Conservation (phyloP, 768 basidiomycete genomes). For the Amanita rimosa region DNA sequence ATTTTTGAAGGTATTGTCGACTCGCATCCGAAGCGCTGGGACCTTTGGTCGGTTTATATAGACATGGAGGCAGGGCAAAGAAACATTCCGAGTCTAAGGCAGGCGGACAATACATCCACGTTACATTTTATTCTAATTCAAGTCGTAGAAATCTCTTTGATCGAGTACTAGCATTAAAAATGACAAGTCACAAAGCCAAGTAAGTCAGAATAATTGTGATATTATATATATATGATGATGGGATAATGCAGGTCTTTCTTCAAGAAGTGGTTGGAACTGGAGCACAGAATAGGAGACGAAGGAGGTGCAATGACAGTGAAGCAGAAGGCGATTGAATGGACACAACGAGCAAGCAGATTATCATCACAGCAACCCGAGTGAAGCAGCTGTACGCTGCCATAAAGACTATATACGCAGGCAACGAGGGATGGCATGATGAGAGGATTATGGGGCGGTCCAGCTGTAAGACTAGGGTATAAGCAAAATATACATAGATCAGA, state of each 20-base stretch:
- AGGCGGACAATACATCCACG: conserved; percentile 11
- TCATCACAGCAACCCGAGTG: conserved; percentile 23
- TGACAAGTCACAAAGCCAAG: conserved; percentile 96
- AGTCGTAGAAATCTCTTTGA: conserved; percentile 71
- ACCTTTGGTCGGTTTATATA: conserved; percentile 93
- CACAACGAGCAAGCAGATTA: conserved; percentile 42
- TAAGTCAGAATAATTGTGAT: conserved; percentile 26
- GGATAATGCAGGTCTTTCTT: conserved; percentile 62
- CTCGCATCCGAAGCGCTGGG: conserved; percentile 90
- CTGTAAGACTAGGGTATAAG: conserved; percentile 28
- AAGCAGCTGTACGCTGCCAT: conserved; percentile 18
- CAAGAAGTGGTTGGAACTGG: conserved; percentile 94
- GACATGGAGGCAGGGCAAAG: conserved; percentile 85
- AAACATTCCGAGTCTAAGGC: conserved; percentile 76
- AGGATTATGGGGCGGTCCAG: conserved; percentile 16
- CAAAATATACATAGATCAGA: conserved; percentile 18
- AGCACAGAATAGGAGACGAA: conserved; percentile 79
- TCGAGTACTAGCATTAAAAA: conserved; percentile 71
- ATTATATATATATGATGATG: conserved; percentile 9
- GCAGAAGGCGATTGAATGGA: conserved; percentile 87
- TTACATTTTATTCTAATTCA: conserved; percentile 1
- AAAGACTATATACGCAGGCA: conserved; percentile 21
- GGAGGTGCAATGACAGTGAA: conserved; percentile 76
- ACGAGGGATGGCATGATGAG: conserved; percentile 17
- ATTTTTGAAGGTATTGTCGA: conserved; percentile 95